Evolutionary conservation across 129 eudicot species (phyloP).

Genomic region (Artemisia annua): DNA sequence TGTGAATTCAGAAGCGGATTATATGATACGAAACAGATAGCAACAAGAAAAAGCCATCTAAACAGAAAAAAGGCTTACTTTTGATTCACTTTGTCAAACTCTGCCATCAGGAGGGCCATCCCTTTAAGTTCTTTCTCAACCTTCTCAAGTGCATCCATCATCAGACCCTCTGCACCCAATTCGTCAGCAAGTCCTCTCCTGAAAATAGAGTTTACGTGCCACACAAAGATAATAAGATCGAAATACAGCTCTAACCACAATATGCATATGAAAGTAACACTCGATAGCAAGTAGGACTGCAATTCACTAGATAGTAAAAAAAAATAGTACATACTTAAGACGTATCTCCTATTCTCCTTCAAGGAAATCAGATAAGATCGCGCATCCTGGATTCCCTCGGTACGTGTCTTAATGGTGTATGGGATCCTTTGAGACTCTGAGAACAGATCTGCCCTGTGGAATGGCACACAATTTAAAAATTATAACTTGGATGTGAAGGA

Average conservation of each 20-base stretch:
- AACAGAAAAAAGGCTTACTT: slow-evolving; percentile 75
- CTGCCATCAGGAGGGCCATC: slow-evolving; percentile 59
- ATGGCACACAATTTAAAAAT: no score
- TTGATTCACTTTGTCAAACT: slow-evolving; percentile 72
- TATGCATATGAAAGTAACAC: neutral
- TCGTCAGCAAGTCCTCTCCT: slow-evolving; percentile 82
- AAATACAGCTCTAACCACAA: no score
- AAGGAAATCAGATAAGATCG: slow-evolving; percentile 47
- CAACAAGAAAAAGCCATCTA: neutral
- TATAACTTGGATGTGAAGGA: no score
- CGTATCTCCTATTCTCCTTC: slow-evolving; percentile 75
- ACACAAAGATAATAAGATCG: no score
- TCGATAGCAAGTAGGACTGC: neutral
- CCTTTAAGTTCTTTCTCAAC: slow-evolving; percentile 80
- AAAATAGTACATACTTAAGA: slow-evolving; percentile 40
- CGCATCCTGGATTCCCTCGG: slow-evolving; percentile 62
- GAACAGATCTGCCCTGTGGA: no score
- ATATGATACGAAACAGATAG: neutral
- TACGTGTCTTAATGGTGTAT: slow-evolving; percentile 50
- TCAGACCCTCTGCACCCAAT: slow-evolving; percentile 82
- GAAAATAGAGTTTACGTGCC: slow-evolving; percentile 1
- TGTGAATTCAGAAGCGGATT: neutral
- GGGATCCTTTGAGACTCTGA: slow-evolving; percentile 67
- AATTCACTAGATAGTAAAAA: neutral
- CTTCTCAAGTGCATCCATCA: slow-evolving; percentile 79